These are phyloP conservation scores for Dendryphion nanum DNA, from an alignment of 2,329 filamentous ascomycete genomes.

Conservation along the genomic window DNA sequence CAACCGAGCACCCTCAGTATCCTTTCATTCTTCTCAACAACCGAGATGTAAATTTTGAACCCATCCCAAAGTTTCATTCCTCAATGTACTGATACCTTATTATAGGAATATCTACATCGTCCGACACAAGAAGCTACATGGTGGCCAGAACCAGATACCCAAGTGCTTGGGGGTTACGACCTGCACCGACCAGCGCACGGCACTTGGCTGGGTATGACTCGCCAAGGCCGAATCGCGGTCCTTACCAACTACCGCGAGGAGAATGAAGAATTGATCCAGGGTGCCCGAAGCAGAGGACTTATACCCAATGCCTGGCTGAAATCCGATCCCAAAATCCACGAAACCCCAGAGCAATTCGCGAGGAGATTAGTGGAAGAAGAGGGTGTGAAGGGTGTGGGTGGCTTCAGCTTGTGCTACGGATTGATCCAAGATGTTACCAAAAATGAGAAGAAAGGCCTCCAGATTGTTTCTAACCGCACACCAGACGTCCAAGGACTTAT, in stretches of 20 bases:
- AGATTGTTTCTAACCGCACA: slow-evolving; percentile 63
- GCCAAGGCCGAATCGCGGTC: slow-evolving; percentile 59
- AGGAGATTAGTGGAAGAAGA: slow-evolving; percentile 54
- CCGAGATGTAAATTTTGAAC: slow-evolving; percentile 43
- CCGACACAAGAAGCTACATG: slow-evolving; percentile 59
- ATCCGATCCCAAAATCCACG: slow-evolving; percentile 29
- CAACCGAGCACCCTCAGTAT: slow-evolving; percentile 49
- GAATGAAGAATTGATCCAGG: slow-evolving; percentile 40
- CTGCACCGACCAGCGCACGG: slow-evolving; percentile 59
- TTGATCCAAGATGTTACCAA: slow-evolving; percentile 46
- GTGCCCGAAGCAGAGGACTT: slow-evolving; percentile 54
- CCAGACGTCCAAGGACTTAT: slow-evolving; percentile 50
- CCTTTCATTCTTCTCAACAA: slow-evolving; percentile 53
- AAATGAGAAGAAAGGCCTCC: slow-evolving; percentile 41
- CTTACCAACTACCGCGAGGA: slow-evolving; percentile 65
- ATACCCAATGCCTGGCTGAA: slow-evolving; percentile 62
- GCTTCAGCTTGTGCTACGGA: slow-evolving; percentile 63
- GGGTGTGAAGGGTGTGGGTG: slow-evolving; percentile 58
- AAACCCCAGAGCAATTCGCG: slow-evolving; percentile 53
- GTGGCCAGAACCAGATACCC: slow-evolving; percentile 56
- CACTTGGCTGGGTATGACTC: slow-evolving; percentile 64
- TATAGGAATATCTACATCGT: slow-evolving; percentile 60
- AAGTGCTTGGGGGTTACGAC: slow-evolving; percentile 62
- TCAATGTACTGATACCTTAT: slow-evolving; percentile 5
- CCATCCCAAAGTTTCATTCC: not conserved